Evolutionary conservation across 2,329 filamentous ascomycete species (phyloP).

Genomic region (Trematosphaeria pertusa): DNA sequence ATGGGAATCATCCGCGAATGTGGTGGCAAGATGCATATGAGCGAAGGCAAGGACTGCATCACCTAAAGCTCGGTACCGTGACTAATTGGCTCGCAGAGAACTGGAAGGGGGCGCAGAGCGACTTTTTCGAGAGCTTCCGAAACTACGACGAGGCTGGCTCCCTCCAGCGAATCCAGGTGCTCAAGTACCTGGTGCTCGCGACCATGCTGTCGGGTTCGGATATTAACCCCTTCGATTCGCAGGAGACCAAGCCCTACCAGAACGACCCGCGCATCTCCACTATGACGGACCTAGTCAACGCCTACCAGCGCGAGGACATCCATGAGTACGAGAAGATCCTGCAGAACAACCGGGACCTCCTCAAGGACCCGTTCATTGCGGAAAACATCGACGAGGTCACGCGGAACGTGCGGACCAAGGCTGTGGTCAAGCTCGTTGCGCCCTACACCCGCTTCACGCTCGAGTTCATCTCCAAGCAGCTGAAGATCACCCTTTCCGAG

Average conservation of each 20-base stretch:
- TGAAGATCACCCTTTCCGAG: conserved; percentile 84
- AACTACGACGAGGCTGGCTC: conserved; percentile 99
- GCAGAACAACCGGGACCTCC: conserved; percentile 84
- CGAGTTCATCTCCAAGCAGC: conserved; percentile 83
- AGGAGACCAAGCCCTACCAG: conserved; percentile 98
- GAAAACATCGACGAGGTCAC: conserved; percentile 99
- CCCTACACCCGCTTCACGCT: conserved; percentile 94
- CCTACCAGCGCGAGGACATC: conserved; percentile 95
- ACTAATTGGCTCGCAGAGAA: conserved; percentile 69
- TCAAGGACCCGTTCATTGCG: conserved; percentile 93
- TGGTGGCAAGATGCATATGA: conserved; percentile 99
- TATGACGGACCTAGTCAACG: conserved; percentile 97
- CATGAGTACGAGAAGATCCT: conserved; percentile 88
- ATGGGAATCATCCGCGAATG: conserved; percentile 99
- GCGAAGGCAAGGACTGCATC: conserved; percentile 65
- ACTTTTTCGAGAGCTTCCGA: conserved; percentile 98
- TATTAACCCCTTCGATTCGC: conserved; percentile 98
- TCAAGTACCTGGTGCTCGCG: conserved; percentile 94
- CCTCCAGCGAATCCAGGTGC: conserved; percentile 92
- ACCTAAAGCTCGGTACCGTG: conserved; percentile 18
- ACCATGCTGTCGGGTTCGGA: conserved; percentile 99
- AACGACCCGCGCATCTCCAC: conserved; percentile 92
- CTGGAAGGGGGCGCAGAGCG: conserved; percentile 95
- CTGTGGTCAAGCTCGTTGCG: conserved; percentile 88
- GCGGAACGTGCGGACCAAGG: conserved; percentile 96